phyloP scores from a whole-genome alignment of 257 asterid species.

The Lycium barbarum region DNA sequence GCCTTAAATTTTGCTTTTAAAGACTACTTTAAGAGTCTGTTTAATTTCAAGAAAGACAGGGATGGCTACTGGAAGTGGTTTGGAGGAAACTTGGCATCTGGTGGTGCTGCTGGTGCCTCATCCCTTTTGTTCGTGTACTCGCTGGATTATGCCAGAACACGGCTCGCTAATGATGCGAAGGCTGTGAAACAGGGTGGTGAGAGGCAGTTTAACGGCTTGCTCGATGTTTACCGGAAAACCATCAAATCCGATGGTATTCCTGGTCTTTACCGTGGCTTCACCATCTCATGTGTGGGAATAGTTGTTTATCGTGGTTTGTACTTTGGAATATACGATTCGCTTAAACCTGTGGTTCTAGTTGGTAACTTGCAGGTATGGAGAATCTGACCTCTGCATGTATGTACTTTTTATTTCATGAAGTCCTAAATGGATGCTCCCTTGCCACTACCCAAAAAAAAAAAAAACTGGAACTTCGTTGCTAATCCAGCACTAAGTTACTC shows the following conservation, averaged over 20 bases:
- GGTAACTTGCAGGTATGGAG: conserved; percentile 37
- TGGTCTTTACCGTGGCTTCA: conserved; percentile 43
- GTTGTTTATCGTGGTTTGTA: conserved; percentile 41
- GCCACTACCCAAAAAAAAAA: too few relatives aligned
- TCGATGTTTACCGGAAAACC: conserved; percentile 39
- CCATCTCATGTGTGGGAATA: conserved; percentile 37
- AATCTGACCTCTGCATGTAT: not conserved
- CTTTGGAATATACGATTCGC: conserved; percentile 42
- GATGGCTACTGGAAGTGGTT: conserved; percentile 44
- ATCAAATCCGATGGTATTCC: conserved; percentile 41
- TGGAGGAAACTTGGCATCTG: conserved; percentile 43
- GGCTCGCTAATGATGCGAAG: conserved; percentile 40
- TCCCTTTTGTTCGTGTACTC: conserved; percentile 35
- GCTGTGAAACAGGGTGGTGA: conserved; percentile 37
- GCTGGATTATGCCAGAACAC: conserved; percentile 36
- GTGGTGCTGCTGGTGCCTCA: conserved; percentile 39
- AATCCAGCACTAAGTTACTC: too few relatives aligned
- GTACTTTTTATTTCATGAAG: not conserved
- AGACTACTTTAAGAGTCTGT: conserved; percentile 32
- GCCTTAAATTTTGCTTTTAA: conserved; percentile 34
- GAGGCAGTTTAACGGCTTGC: conserved; percentile 41
- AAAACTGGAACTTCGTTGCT: too few relatives aligned
- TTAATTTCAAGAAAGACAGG: conserved; percentile 37
- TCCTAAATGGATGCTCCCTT: not conserved
- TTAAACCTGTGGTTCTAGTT: conserved; percentile 44